A percentile compares a stretch with the other conserved stretches of the same genome.
Conservation (phyloP, 306 rosid species). For the Dicorynia guianensis region DNA sequence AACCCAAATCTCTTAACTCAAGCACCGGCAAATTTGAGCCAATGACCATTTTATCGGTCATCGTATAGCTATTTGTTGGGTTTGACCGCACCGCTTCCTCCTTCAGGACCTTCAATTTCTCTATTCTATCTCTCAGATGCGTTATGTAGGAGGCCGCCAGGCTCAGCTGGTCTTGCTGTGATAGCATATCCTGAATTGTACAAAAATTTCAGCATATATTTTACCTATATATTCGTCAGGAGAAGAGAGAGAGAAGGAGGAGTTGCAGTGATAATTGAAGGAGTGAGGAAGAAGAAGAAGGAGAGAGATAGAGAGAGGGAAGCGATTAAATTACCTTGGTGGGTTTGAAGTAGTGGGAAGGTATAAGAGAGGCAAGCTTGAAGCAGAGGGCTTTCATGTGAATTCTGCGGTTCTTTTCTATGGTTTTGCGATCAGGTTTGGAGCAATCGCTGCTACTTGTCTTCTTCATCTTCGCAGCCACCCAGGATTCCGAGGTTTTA, state of each 20-base stretch:
- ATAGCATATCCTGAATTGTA: conserved; percentile 44
- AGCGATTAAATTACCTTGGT: conserved; percentile 45
- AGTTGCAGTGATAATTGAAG: no score
- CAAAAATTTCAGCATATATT: background rate
- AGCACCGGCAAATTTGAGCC: conserved; percentile 49
- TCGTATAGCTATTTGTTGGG: background rate
- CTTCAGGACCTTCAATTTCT: conserved; percentile 54
- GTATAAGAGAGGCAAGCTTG: conserved; percentile 69
- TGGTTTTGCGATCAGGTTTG: conserved; percentile 68
- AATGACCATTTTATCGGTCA: background rate
- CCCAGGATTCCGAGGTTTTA: no score
- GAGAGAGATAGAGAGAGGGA: background rate
- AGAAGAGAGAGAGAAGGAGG: no score
- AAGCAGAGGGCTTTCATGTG: conserved; percentile 74
- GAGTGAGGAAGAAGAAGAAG: background rate
- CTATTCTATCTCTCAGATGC: conserved; percentile 57
- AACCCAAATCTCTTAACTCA: conserved; percentile 60
- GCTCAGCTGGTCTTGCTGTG: conserved; percentile 67
- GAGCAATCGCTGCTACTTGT: conserved; percentile 11
- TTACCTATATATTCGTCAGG: background rate
- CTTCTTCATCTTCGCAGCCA: conserved; percentile 38
- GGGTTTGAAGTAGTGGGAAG: conserved; percentile 50
- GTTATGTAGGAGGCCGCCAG: conserved; percentile 58
- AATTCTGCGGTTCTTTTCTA: conserved; percentile 75
- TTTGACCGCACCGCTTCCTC: conserved; percentile 44